These are phyloP conservation scores for Penicillium silybi DNA, from an alignment of 495 filamentous ascomycete genomes.

Conservation along the genomic window DNA sequence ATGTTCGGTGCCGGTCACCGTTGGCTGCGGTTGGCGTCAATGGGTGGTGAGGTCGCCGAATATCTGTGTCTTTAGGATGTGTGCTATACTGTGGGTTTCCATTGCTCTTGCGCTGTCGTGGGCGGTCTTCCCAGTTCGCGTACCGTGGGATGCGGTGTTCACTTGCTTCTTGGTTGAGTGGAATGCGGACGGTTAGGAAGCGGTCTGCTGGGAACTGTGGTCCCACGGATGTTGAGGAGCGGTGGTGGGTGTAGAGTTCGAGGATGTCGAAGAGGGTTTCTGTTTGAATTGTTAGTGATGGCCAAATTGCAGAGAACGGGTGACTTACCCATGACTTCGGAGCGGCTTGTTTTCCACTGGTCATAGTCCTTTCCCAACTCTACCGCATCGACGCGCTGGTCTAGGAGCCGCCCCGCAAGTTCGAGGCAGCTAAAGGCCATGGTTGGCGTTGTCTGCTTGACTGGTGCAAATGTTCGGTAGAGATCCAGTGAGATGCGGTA, in stretches of 20 bases:
- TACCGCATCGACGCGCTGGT: slow-evolving; percentile 43
- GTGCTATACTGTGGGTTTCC: slow-evolving; percentile 2
- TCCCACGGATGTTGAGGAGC: slow-evolving; percentile 67
- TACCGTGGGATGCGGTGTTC: slow-evolving; percentile 51
- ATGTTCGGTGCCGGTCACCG: slow-evolving; percentile 42
- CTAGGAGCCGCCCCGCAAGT: slow-evolving; percentile 66
- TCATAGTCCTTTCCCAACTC: slow-evolving; percentile 44
- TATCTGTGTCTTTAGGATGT: not conserved
- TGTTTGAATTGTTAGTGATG: slow-evolving; percentile 17
- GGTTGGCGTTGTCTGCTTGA: slow-evolving; percentile 78
- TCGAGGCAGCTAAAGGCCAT: slow-evolving; percentile 81
- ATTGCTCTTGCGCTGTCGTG: not conserved
- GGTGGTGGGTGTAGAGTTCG: slow-evolving; percentile 83
- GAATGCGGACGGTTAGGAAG: slow-evolving; percentile 80
- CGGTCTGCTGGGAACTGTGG: slow-evolving; percentile 62
- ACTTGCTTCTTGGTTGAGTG: slow-evolving; percentile 71
- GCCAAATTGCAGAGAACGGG: not conserved
- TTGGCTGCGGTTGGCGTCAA: slow-evolving; percentile 39
- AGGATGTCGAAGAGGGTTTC: slow-evolving; percentile 83
- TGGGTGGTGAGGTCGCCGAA: slow-evolving; percentile 18
- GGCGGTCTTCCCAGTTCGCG: slow-evolving; percentile 33
- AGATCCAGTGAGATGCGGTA: slow-evolving; percentile 83
- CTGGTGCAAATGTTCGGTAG: slow-evolving; percentile 85
- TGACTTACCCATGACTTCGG: slow-evolving; percentile 62
- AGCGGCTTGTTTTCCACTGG: slow-evolving; percentile 58